phyloP scores from a whole-genome alignment of 352 stramenopile species.

The Phytophthora sp. region DNA sequence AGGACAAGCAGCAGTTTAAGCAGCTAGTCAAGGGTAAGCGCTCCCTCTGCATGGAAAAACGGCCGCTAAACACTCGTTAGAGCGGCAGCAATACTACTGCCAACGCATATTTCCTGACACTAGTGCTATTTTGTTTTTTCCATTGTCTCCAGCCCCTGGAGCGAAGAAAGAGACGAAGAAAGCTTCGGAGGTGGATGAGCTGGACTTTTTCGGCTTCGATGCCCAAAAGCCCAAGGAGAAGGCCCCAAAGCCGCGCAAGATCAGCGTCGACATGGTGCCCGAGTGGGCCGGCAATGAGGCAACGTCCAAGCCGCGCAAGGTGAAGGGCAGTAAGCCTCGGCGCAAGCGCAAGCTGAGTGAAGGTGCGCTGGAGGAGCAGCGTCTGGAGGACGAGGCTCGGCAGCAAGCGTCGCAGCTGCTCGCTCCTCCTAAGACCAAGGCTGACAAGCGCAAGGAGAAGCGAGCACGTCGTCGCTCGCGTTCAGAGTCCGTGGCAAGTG shows the following conservation, averaged over 20 bases:
- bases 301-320: conserved; percentile 44
- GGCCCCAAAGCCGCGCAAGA: conserved; percentile 49
- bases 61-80: conserved; percentile 1
- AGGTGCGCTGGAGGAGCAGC: conserved; percentile 74
- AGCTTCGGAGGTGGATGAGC: conserved; percentile 43
- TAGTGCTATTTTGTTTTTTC: conserved; percentile 1
- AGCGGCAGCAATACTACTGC: not conserved
- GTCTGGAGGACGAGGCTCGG: conserved; percentile 69
- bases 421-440: conserved; percentile 52
- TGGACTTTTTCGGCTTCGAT: conserved; percentile 88
- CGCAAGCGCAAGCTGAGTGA: conserved; percentile 88
- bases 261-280: conserved; percentile 76
- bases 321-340: conserved; percentile 68
- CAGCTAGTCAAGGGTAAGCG: conserved; percentile 8
- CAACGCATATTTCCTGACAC: conserved; percentile 1
- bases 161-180: conserved; percentile 24
- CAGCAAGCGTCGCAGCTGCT: conserved; percentile 72
- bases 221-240: conserved; percentile 43
- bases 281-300: conserved; percentile 64
- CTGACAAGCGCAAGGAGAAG: conserved; percentile 51
- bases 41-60: conserved; percentile 6
- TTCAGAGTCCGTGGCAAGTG: conserved; percentile 45
- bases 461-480: conserved; percentile 46
- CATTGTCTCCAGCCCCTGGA: conserved; percentile 14
- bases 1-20: conserved; percentile 71